phyloP scores from a whole-genome alignment of 179 eudicot genomes.

The Pouteria campechiana region DNA sequence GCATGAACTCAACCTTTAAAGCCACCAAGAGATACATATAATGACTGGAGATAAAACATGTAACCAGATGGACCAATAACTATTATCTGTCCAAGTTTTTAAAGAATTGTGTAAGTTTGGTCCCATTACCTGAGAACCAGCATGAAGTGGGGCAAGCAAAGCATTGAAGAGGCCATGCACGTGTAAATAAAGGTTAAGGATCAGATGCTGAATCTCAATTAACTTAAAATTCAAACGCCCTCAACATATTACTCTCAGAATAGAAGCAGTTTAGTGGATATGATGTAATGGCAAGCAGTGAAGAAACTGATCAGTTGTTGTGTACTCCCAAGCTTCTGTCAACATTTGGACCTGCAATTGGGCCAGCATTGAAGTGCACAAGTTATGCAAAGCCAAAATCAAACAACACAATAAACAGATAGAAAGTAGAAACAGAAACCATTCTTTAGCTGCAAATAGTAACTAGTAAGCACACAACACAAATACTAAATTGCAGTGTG shows the following conservation, averaged over 20 bases:
- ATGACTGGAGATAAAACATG: no score
- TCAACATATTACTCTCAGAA: no score
- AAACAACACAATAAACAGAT: no score
- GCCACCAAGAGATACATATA: slow-evolving; percentile 3
- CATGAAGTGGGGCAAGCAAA: slow-evolving; percentile 86
- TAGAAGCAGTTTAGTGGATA: slow-evolving; percentile 35
- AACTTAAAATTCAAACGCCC: no score
- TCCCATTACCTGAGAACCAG: slow-evolving; percentile 76
- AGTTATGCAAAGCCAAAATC: no score
- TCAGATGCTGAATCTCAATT: neutral
- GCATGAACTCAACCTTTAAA: slow-evolving; percentile 92
- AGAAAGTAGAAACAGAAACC: no score
- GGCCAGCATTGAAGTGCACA: neutral
- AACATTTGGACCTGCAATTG: slow-evolving; percentile 82
- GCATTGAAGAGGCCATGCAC: slow-evolving; percentile 98
- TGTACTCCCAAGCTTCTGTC: slow-evolving; percentile 80
- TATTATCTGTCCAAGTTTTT: no score
- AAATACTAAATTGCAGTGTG: no score
- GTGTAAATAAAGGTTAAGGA: slow-evolving; percentile 72
- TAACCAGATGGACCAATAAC: no score
- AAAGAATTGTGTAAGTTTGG: no score
- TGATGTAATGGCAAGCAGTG: slow-evolving; percentile 96
- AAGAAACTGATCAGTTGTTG: slow-evolving; percentile 69
- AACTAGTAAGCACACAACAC: no score
- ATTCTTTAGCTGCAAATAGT: no score